These are phyloP conservation scores for Zygoascus flipseniorum DNA, from an alignment of 805 yeast species.

Conservation along the genomic window DNA sequence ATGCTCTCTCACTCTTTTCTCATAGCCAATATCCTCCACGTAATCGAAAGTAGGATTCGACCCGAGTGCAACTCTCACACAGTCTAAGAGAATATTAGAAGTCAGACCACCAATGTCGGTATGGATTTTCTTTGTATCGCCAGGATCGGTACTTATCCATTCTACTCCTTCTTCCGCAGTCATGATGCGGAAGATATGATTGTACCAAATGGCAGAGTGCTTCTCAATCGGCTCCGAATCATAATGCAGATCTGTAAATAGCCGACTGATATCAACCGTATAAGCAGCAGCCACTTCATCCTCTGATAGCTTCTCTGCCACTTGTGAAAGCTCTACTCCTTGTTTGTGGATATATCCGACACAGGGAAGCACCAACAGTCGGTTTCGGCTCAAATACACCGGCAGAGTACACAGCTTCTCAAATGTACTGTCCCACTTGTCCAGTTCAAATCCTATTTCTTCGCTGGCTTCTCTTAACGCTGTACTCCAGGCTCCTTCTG, in stretches of 20 bases:
- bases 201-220: neutral
- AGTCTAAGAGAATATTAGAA: conserved; percentile 16
- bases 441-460: conserved; percentile 53
- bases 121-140: neutral
- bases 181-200: neutral
- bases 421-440: conserved; percentile 22
- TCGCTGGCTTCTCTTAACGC: conserved; percentile 73
- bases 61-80: conserved; percentile 11
- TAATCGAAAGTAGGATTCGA: conserved; percentile 2
- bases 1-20: conserved; percentile 2
- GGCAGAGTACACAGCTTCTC: conserved; percentile 56
- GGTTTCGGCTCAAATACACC: conserved; percentile 63
- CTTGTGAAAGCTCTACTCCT: neutral
- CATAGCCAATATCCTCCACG: conserved; percentile 9
- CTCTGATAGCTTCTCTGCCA: conserved; percentile 3
- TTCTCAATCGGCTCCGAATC: neutral
- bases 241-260: neutral
- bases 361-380: conserved; percentile 69
- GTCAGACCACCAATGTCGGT: conserved; percentile 12
- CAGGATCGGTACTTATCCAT: neutral
- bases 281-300: conserved; percentile 5
- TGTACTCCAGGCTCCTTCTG: conserved; percentile 39
- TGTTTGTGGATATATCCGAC: conserved; percentile 30
- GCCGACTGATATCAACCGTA: neutral
- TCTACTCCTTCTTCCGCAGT: neutral